Base-by-base conservation (phyloP, 2,329 filamentous ascomycete species). In the Cercospora sesami region DNA sequence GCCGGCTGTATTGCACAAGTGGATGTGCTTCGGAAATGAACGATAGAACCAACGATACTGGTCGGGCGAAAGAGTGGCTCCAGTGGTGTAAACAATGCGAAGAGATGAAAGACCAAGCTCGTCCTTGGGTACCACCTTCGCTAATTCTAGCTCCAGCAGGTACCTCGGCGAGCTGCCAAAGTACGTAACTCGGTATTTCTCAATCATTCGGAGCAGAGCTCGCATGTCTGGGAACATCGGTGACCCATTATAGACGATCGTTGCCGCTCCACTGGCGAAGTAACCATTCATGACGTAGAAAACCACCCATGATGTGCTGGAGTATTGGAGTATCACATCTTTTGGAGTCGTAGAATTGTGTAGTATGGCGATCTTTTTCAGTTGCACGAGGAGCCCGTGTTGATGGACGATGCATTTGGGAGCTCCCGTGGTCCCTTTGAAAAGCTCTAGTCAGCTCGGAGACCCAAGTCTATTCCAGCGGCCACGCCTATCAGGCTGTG, bases 21-120 rank as follows among this genome's bases (percentile, higher is more conserved):
- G 82, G 30, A 80, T 73, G 5, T 70, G 68, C 1, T 72, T 63
- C 6, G 77, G 80, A 70, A 81, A 83, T n/a, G 55, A 45, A 69
- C 80, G 64, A 72, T 83, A 83, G 75, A 83, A 83, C 79, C 81
- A 84, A 48, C 78, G 74, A 65, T 81, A 83, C 61, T 83, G 80
- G 28, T 81, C 78, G 4, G 76, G 72, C 1, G 81, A 79, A 9
- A 84, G 74, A 1, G 81, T 79, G 4, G 81, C 80, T 14, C 83
- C 82, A 2, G 81, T 83, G 2, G 81, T 83, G 57, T 82, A 82
- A 5, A 83, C 79, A 67, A 83, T 81, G 33, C 78, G 72, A 6
- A 83, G 71, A 2, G 74, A 73, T 5, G 73, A 75, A 21, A 83
- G 78, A 65, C 83, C 77, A 65, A 80, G 80, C 5, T 75, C 72